Base-by-base conservation (phyloP, 306 rosid species). In the Rosa rugosa region DNA sequence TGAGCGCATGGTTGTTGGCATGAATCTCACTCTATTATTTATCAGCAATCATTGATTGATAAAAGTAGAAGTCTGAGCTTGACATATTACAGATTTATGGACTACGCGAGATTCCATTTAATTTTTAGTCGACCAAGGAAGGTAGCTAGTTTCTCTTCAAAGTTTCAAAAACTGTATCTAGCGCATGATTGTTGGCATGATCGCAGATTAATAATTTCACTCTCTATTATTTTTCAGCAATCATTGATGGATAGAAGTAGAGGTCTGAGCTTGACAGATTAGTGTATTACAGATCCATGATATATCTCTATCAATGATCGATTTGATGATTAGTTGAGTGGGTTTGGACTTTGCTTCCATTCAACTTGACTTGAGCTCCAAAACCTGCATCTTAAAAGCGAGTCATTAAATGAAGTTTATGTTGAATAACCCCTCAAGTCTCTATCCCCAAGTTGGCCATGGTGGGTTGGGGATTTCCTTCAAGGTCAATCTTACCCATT, bases 371-470 rank as follows among this genome's bases (percentile, higher is more conserved):
- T 59, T 59, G 44, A 75, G 56, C 56, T 75, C 56, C 5, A 59
- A 57, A 75, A 56, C 50, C 22, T 18, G 38, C 23, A 36, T 57
- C 16, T 13, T 42, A 3, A 25, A 74, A 23, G 38, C 65, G 34
- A 50, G 20, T 51, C 10, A 34, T 46, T 6, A 54, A 64, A 31
- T 64, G 69, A 64, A 40, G 34, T 13, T 13, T 63, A 4, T 12
- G 68, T 63, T 63, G 68, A 27, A 31, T 67, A 68, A 71, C 7
- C 40, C 8, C 36, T 40, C 40, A 22, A 73, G 10, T 59, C 56
- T 45, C 45, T 16, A 75, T 75, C 79, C 71, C 17, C 46, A 25
- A 75, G 59, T 63, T 27, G 62, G 79, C 71, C 47, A 66, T 36
- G 69, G 56, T 75, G 57, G 56, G 78, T 75, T 59, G 42, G 25